phyloP scores from a whole-genome alignment of 179 eudicot genomes.

The Carnegiea gigantea region DNA sequence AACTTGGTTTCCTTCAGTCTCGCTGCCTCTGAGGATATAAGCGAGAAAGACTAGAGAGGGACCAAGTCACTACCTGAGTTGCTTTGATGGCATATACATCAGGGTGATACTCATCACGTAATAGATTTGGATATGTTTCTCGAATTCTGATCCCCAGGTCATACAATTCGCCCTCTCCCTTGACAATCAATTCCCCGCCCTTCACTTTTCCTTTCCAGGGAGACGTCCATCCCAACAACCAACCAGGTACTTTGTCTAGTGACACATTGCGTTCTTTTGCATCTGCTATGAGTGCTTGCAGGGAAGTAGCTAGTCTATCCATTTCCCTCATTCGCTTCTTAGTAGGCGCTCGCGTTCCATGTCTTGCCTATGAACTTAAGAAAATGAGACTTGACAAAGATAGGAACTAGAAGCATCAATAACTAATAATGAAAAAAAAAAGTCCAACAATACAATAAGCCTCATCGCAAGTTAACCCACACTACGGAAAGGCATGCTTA shows the following conservation, averaged over 20 bases:
- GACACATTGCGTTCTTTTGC: constrained; percentile 55
- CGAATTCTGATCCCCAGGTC: constrained; percentile 75
- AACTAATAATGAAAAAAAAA: background rate
- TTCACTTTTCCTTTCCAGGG: constrained; percentile 86
- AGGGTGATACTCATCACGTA: constrained; percentile 74
- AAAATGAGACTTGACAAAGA: constrained; percentile 6
- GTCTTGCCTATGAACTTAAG: constrained; percentile 65
- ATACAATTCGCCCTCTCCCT: constrained; percentile 88
- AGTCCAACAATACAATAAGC: background rate
- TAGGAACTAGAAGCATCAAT: background rate
- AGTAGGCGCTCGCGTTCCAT: constrained; percentile 97
- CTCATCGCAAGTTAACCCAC: background rate
- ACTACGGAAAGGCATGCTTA: background rate
- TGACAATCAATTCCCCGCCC: constrained; percentile 78
- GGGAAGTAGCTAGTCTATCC: constrained; percentile 49
- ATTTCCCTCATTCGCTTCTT: constrained; percentile 75
- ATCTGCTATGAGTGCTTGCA: constrained; percentile 55
- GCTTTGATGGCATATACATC: constrained; percentile 79
- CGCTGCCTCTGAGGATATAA: too few species aligned
- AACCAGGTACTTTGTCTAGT: constrained; percentile 63
- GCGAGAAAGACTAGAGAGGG: constrained; percentile 8
- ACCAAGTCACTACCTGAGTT: constrained; percentile 46
- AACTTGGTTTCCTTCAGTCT: background rate
- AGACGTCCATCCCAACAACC: constrained; percentile 83
- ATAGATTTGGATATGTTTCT: constrained; percentile 64